Evolutionary conservation across 192 early-diverging fungal genomes (phyloP), one percentile per base, ranked within the genome.

Genomic region (Coemansia nantahalensis): DNA sequence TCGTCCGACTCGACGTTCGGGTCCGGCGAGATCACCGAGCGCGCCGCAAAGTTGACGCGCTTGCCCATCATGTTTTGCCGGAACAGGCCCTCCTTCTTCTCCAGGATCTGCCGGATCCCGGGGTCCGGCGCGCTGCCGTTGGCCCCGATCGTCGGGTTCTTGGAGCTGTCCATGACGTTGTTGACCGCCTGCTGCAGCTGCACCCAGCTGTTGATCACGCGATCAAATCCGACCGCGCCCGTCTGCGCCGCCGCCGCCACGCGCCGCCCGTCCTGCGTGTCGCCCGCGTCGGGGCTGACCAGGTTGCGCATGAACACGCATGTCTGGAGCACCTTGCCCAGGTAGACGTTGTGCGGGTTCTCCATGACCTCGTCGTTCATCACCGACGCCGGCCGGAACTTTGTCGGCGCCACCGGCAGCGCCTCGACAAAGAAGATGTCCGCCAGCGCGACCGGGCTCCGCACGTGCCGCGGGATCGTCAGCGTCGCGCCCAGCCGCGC

Each of bases 1-100:
- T 99, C 96, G 61, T 85, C 88, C 3, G 95, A 97, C 56, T 99
- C 96, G 44, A 99, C 89, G 60, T 95, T 93, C 9, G 93, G 93
- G 65, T 99, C 97, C 11, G 97, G 97, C 48, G 88, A 90, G 65
- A 99, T 99, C 45, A 99, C 97, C 39, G 88, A 90, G 43, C 97
- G 88, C 8, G 95, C 97, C 4, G 97, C 93, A 64, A 88, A 98
- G 81, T 99, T 99, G 76, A 99, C 97, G 59, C 97, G 89, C 79
- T 99, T 99, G 46, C 97, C 97, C 97, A 99, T 99, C 94, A 99
- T 96, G 73, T 99, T 94, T 80, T 93, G 96, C 44, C 97, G 83
- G 80, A 99, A 97, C 45, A 99, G 77, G 56, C 97, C 97, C 64
- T 98, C 92, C 81, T 99, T 99, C 86, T 98, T 98, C 71, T 99